These are phyloP conservation scores for Brassica incana DNA, from an alignment of 345 rosid species.

Conservation along the genomic window DNA sequence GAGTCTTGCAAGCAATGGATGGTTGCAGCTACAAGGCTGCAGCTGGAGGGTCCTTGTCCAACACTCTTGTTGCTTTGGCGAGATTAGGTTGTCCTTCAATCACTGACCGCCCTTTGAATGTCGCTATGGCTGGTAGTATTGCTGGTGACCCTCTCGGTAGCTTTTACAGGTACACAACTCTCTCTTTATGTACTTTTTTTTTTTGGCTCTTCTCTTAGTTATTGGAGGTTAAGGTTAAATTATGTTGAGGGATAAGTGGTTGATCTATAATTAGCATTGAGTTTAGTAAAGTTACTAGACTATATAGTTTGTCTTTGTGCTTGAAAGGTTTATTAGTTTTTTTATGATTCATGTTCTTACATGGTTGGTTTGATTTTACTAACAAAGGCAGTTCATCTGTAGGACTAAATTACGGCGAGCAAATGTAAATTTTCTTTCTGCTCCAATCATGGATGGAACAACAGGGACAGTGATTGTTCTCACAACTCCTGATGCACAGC, in stretches of 20 bases:
- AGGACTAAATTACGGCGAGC: conserved; percentile 80
- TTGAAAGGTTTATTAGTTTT: not conserved
- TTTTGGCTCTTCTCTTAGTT: not conserved
- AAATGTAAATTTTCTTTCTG: conserved; percentile 81
- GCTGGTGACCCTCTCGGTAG: conserved; percentile 91
- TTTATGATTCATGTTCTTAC: conserved; percentile 1
- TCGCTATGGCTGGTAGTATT: conserved; percentile 91
- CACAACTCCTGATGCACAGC: conserved; percentile 94
- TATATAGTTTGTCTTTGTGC: not conserved
- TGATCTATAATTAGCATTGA: not conserved
- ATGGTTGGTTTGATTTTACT: conserved; percentile 20
- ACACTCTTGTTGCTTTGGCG: conserved; percentile 83
- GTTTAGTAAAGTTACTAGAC: not conserved
- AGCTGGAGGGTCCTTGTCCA: conserved; percentile 97
- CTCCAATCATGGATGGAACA: conserved; percentile 83
- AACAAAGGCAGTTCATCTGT: not conserved
- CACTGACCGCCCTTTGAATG: conserved; percentile 62
- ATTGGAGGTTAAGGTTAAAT: not conserved
- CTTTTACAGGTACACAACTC: conserved; percentile 69
- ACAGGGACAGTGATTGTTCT: conserved; percentile 98
- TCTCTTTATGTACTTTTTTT: not conserved
- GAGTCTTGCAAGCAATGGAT: conserved; percentile 91
- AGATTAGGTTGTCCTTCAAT: conserved; percentile 70
- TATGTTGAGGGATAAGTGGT: not conserved
- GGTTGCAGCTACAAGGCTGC: conserved; percentile 99